Conservation (phyloP, 2,329 filamentous ascomycete species). For the Xylaria sp. region DNA sequence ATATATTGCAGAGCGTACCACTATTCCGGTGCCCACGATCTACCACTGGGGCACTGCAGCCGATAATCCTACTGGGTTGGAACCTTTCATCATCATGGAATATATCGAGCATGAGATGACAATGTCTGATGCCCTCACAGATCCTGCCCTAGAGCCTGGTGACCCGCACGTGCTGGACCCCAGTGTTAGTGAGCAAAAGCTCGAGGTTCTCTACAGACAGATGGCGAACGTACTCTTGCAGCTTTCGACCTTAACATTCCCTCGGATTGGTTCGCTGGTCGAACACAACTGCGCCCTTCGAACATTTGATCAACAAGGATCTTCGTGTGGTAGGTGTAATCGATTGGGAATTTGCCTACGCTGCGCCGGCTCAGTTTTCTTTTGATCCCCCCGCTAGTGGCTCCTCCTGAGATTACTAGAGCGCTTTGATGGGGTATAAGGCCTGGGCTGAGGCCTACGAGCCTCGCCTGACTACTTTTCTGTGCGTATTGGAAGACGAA, state of each 20-base stretch:
- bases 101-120: slow-evolving; percentile 41
- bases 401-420: slow-evolving; percentile 43
- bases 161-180: slow-evolving; percentile 43
- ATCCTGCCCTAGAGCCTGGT: slow-evolving; percentile 10
- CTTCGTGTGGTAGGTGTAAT: slow-evolving; percentile 40
- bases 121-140: slow-evolving; percentile 33
- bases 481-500: slow-evolving; percentile 41
- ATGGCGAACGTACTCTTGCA: slow-evolving; percentile 49
- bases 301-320: slow-evolving; percentile 10
- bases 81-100: slow-evolving; percentile 48
- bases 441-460: slow-evolving; percentile 43
- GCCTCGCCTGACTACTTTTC: slow-evolving; percentile 41
- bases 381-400: slow-evolving; percentile 48
- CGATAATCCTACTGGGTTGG: slow-evolving; percentile 43
- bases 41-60: slow-evolving; percentile 40
- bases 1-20: slow-evolving; percentile 42
- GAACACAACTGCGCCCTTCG: slow-evolving; percentile 22
- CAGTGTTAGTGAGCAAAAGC: slow-evolving; percentile 41
- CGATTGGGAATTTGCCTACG: slow-evolving; percentile 50
- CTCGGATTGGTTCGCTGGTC: slow-evolving; percentile 46
- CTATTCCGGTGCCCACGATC: slow-evolving; percentile 44
- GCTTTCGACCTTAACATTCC: slow-evolving; percentile 43
- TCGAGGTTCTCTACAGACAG: slow-evolving; percentile 46
- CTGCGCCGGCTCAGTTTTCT: slow-evolving; percentile 43
- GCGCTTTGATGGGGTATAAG: slow-evolving; percentile 37